Base-by-base conservation (phyloP, 352 stramenopile species). In the Pythium oligandrum region DNA sequence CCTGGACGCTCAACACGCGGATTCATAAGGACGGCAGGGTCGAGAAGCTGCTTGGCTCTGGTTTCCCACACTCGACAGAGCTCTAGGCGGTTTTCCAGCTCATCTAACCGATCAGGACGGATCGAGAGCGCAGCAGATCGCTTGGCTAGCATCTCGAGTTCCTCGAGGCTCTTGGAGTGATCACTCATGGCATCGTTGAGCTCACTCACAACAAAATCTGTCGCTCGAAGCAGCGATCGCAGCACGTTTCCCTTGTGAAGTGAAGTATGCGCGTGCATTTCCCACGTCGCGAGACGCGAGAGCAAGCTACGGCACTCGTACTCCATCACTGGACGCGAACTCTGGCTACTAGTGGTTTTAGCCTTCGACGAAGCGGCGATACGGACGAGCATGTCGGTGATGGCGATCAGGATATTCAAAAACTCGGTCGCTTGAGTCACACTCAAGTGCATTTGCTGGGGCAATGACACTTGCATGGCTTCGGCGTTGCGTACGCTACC, bases 61-160 rank as follows among this genome's bases (percentile, higher is more conserved):
- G 51, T 40, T 51, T 90, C 79, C 76, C 81, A 91, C 8, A 56
- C 61, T 6, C 64, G 63, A 34, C 75, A 87, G 31, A 78, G 71
- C 2, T 71, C 53, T 3, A 94, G 62, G 11, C 74, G 78, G 9
- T 84, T 60, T 12, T 68, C 62, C 3, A 91, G 67, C 26, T 83
- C 73, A 17, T 70, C 56, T 1, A 75, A 48, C 36, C 61, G 59
- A 30, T 66, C 48, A 0, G 78, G 75, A 1, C 60, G 67, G 42
- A 91, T 71, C 3, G 75, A 57, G 3, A 88, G 30, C 0, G 49
- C 47, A 17, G 51, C 49, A 12, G 78, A 62, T 0, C 57, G 51
- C 33, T 57, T 40, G 48, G 45, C 65, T 17, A 70, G 36, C 17
- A 45, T 53, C n/a, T 65, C 62, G 8, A 70, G 40, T 11, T 70